phyloP scores from a whole-genome alignment of 2,329 filamentous ascomycete species.

The Penicillium sp. region DNA sequence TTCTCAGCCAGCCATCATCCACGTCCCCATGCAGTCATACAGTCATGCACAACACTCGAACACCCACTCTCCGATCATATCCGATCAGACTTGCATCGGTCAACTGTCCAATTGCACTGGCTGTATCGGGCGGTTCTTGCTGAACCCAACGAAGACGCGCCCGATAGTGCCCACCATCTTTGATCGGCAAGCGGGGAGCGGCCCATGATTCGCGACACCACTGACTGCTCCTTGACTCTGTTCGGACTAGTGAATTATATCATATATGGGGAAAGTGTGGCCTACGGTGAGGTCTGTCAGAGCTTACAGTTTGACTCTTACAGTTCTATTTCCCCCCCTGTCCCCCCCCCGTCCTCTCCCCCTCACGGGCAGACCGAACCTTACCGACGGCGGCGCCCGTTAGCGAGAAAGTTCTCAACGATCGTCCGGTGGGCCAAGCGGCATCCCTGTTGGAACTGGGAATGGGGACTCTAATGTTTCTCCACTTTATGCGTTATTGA shows the following conservation, averaged over 20 bases:
- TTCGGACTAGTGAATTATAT: slow-evolving; percentile 1
- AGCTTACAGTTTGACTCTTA: no score
- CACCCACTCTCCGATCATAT: slow-evolving; percentile 6
- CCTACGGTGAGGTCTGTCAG: no score
- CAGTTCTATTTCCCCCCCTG: no score
- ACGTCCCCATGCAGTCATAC: slow-evolving; percentile 13
- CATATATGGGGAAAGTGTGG: slow-evolving; percentile 4
- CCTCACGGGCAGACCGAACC: not conserved
- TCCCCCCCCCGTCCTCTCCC: not conserved
- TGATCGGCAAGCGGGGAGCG: slow-evolving; percentile 11
- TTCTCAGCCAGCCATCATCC: not conserved
- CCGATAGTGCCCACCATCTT: not conserved
- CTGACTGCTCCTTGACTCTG: slow-evolving; percentile 8
- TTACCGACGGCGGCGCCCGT: no score
- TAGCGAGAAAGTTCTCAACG: not conserved
- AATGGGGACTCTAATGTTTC: not conserved
- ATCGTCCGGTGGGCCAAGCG: no score
- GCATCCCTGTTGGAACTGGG: slow-evolving; percentile 2
- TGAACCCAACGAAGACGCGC: not conserved
- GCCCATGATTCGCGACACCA: slow-evolving; percentile 18
- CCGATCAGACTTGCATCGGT: slow-evolving; percentile 14
- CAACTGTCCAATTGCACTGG: slow-evolving; percentile 11
- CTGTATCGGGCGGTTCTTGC: slow-evolving; percentile 7
- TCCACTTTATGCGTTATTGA: not conserved
- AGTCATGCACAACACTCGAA: slow-evolving; percentile 21